phyloP scores from a whole-genome alignment of 495 filamentous ascomycete species.

The Aspergillus panamensis region DNA sequence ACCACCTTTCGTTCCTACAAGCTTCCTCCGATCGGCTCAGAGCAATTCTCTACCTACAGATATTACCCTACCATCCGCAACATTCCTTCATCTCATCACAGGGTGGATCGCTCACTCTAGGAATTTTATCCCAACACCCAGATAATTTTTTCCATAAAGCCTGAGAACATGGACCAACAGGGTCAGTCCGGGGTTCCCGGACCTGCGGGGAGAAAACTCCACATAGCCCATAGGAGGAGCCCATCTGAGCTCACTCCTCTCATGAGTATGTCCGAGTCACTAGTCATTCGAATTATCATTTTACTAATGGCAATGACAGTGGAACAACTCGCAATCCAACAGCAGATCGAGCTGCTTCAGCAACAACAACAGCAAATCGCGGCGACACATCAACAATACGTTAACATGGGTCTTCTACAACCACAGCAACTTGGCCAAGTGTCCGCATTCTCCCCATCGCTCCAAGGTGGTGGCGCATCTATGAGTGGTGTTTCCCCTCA shows the following conservation, averaged over 20 bases:
- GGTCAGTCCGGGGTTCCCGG: conserved; percentile 73
- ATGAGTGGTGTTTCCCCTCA: conserved; percentile 78
- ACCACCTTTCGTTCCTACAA: conserved; percentile 24
- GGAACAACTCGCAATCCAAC: conserved; percentile 98
- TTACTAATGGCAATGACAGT: conserved; percentile 48
- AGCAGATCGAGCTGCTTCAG: conserved; percentile 96
- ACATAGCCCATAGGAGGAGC: conserved; percentile 96
- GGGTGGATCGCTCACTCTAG: conserved; percentile 7
- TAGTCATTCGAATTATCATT: background rate
- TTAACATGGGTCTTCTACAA: conserved; percentile 91
- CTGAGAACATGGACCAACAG: conserved; percentile 74
- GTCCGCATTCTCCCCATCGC: conserved; percentile 63
- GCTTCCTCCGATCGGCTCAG: conserved; percentile 28
- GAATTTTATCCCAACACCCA: conserved; percentile 2
- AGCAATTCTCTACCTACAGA: conserved; percentile 2
- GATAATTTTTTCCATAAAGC: conserved; percentile 21
- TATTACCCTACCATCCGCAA: conserved; percentile 10
- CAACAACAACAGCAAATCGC: conserved; percentile 98
- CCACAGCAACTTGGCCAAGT: conserved; percentile 73
- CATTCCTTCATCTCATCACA: conserved; percentile 18
- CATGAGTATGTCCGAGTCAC: conserved; percentile 77
- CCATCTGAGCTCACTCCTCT: conserved; percentile 96
- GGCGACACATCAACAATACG: conserved; percentile 92
- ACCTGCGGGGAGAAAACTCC: conserved; percentile 82
- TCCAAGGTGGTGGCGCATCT: conserved; percentile 51